A percentile compares a stretch with the other conserved stretches of the same genome.
Conservation (phyloP, 768 basidiomycete species). For the Grammothele lineata region DNA sequence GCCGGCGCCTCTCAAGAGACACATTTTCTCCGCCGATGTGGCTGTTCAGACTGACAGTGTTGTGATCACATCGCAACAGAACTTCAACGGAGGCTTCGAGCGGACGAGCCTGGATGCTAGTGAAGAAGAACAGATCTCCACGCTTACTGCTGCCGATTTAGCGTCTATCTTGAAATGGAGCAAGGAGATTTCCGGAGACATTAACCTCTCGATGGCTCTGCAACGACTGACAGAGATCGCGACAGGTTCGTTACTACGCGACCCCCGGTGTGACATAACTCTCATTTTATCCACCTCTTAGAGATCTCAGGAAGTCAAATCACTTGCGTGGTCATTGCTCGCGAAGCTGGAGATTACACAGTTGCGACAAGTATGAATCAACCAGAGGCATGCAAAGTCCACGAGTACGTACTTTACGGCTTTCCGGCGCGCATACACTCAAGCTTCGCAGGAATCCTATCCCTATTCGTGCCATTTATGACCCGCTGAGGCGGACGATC, state of each 20-base stretch:
- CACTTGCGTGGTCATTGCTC: slow-evolving; percentile 64
- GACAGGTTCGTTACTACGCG: too few species aligned
- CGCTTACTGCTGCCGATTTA: slow-evolving; percentile 56
- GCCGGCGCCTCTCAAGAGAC: slow-evolving; percentile 42
- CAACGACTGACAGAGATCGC: slow-evolving; percentile 71
- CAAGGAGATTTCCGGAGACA: slow-evolving; percentile 70
- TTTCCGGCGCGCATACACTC: neutral
- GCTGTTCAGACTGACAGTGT: slow-evolving; percentile 55
- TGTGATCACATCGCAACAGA: slow-evolving; percentile 30
- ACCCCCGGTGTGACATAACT: neutral
- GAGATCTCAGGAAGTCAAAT: slow-evolving; percentile 65
- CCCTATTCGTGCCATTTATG: slow-evolving; percentile 51
- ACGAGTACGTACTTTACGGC: slow-evolving; percentile 54
- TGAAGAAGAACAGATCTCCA: slow-evolving; percentile 51
- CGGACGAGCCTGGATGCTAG: slow-evolving; percentile 31
- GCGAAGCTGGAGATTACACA: slow-evolving; percentile 67
- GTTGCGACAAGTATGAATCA: slow-evolving; percentile 62
- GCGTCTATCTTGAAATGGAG: slow-evolving; percentile 71
- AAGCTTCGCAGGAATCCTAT: slow-evolving; percentile 47
- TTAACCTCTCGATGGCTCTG: slow-evolving; percentile 61
- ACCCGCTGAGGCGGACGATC: slow-evolving; percentile 63
- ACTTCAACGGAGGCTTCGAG: slow-evolving; percentile 26
- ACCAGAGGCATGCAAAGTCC: slow-evolving; percentile 59
- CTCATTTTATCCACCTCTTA: too few species aligned
- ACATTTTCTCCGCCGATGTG: slow-evolving; percentile 54